phyloP scores from a whole-genome alignment of 2,329 filamentous ascomycete genomes.

The Trichoderma oligosporum region DNA sequence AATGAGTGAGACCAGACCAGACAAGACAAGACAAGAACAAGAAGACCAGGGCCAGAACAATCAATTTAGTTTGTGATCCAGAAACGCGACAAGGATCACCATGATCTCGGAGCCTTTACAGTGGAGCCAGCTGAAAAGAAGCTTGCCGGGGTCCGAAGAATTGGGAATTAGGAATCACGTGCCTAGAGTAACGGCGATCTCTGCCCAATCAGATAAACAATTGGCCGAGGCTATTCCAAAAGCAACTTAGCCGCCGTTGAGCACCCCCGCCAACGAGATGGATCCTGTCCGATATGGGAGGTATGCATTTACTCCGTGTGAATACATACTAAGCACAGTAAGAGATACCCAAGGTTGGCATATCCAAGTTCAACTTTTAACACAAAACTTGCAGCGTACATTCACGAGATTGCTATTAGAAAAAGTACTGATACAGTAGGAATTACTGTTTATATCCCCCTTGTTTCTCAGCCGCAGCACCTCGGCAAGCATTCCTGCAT shows the following conservation, averaged over 20 bases:
- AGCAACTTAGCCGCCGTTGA: slow-evolving; percentile 12
- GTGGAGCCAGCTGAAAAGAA: background rate
- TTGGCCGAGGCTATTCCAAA: background rate
- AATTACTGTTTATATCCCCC: slow-evolving; percentile 1
- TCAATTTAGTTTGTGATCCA: background rate
- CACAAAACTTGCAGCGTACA: background rate
- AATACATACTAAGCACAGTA: too few species aligned
- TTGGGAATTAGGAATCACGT: slow-evolving; percentile 9
- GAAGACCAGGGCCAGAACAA: background rate
- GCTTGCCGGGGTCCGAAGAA: background rate
- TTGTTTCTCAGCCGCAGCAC: slow-evolving; percentile 15
- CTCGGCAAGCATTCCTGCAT: background rate
- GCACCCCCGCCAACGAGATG: background rate
- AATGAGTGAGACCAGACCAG: too few species aligned
- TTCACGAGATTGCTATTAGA: too few species aligned
- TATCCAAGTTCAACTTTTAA: background rate
- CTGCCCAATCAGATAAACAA: background rate
- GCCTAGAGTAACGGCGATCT: background rate
- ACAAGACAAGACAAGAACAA: background rate
- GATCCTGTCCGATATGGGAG: background rate
- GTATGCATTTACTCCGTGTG: background rate
- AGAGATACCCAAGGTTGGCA: too few species aligned
- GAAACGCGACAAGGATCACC: background rate
- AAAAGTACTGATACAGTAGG: too few species aligned
- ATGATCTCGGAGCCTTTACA: background rate